phyloP scores from a whole-genome alignment of 352 stramenopile genomes.

The Phytophthora nicotianae region DNA sequence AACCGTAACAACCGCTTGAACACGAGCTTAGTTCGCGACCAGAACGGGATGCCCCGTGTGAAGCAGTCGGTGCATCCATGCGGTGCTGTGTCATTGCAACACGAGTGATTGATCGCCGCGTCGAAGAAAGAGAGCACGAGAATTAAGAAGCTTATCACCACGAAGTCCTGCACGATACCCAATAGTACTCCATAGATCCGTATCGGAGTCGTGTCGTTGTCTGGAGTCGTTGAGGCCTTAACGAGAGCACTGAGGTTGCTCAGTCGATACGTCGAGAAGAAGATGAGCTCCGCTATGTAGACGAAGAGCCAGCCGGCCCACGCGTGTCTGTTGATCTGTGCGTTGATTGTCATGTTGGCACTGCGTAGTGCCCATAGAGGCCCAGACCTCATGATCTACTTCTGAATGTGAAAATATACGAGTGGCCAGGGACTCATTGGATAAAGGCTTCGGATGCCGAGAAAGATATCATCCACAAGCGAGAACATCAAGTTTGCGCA shows the following conservation, averaged over 20 bases:
- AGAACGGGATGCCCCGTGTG: slow-evolving; percentile 27
- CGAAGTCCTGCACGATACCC: slow-evolving; percentile 30
- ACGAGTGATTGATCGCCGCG: slow-evolving; percentile 28
- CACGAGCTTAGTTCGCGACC: slow-evolving; percentile 26
- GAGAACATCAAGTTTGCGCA: background rate
- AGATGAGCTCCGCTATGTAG: slow-evolving; percentile 23
- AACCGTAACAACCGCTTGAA: slow-evolving; percentile 26
- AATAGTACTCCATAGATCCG: slow-evolving; percentile 22
- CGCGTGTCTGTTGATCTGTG: slow-evolving; percentile 22
- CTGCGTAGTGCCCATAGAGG: slow-evolving; percentile 12
- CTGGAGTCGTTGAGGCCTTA: background rate
- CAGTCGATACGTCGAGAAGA: slow-evolving; percentile 31
- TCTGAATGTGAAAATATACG: slow-evolving; percentile 8
- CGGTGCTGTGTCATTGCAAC: slow-evolving; percentile 38
- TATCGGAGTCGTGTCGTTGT: slow-evolving; percentile 13
- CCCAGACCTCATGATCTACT: slow-evolving; percentile 13
- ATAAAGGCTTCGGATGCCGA: background rate
- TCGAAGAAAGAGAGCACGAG: slow-evolving; percentile 27
- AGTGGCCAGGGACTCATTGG: background rate
- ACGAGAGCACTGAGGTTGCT: slow-evolving; percentile 26
- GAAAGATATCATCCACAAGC: slow-evolving; percentile 5
- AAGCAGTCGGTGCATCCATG: slow-evolving; percentile 41
- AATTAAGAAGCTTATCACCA: slow-evolving; percentile 33
- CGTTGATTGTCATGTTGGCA: slow-evolving; percentile 28
- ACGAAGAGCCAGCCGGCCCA: slow-evolving; percentile 31